These are phyloP conservation scores for Boletus reticuloceps DNA, from an alignment of 768 basidiomycete species.

Conservation along the genomic window DNA sequence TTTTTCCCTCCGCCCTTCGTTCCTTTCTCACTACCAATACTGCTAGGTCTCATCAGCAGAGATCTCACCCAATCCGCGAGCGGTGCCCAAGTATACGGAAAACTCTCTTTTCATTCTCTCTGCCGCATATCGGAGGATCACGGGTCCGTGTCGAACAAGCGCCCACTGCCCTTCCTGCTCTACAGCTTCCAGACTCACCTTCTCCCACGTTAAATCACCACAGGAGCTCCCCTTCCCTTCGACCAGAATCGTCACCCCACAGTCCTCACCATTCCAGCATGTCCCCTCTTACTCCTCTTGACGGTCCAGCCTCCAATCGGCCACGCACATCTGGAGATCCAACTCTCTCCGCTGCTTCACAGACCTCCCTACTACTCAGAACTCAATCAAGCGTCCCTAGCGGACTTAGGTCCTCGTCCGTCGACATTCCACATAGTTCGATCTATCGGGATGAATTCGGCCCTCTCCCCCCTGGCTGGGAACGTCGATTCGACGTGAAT, in stretches of 20 bases:
- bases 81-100: conserved; percentile 66
- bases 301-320: conserved; percentile 8
- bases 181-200: conserved; percentile 13
- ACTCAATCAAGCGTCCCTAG: conserved; percentile 8
- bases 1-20: neutral
- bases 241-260: conserved; percentile 16
- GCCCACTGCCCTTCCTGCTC: conserved; percentile 10
- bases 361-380: conserved; percentile 13
- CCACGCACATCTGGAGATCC: conserved; percentile 20
- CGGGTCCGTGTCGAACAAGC: conserved; percentile 18
- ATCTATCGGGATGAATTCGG: conserved; percentile 56
- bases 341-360: conserved; percentile 5
- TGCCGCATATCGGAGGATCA: conserved; percentile 31
- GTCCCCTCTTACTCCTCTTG: conserved; percentile 15
- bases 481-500: conserved; percentile 65
- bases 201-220: conserved; percentile 13
- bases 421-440: conserved; percentile 5
- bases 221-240: conserved; percentile 26
- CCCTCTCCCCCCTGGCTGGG: conserved; percentile 78
- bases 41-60: conserved; percentile 63
- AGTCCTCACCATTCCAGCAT: conserved; percentile 15
- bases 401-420: conserved; percentile 2
- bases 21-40: neutral
- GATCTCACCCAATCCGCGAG: conserved; percentile 43
- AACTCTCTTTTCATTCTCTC: conserved; percentile 67